phyloP scores from a whole-genome alignment of 352 stramenopile species.

The Thraustochytrium sp. region DNA sequence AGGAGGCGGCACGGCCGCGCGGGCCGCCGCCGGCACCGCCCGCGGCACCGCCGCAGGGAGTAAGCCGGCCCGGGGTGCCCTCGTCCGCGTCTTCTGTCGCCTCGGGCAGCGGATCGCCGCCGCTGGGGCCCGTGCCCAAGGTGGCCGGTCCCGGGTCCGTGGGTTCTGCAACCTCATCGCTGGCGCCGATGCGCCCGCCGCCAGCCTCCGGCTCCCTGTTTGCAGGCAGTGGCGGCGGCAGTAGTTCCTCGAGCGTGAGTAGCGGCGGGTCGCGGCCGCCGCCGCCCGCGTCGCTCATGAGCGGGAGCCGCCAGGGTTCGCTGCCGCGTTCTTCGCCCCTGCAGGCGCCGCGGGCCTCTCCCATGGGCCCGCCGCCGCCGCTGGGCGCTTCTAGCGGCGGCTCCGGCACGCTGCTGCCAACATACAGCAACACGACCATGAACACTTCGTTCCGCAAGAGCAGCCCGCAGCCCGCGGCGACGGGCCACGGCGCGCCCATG shows the following conservation, averaged over 20 bases:
- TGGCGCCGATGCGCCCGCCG: not conserved
- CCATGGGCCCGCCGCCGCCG: not conserved
- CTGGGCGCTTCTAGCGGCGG: not conserved
- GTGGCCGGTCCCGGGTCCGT: not conserved
- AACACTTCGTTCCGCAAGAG: not conserved
- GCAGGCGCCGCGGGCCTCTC: not conserved
- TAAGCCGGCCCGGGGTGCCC: not conserved
- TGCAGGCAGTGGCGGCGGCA: not conserved
- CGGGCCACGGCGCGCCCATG: not conserved
- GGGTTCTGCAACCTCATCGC: not conserved
- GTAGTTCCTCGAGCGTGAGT: not conserved
- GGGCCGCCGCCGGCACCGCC: not conserved
- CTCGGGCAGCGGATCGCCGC: not conserved
- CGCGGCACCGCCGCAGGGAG: not conserved
- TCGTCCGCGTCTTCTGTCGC: not conserved
- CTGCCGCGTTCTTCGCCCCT: not conserved
- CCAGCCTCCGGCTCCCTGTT: not conserved
- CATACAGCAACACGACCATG: not conserved
- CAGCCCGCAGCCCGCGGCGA: not conserved
- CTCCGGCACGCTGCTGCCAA: not conserved
- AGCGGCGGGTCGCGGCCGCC: too few relatives aligned
- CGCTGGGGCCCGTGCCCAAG: not conserved
- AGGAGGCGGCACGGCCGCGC: not conserved
- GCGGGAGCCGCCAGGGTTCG: not conserved
- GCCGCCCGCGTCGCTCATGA: not conserved